Evolutionary conservation across 257 asterid genomes (phyloP), one percentile per base, ranked within the genome.

Genomic region (Echites panduratus): DNA sequence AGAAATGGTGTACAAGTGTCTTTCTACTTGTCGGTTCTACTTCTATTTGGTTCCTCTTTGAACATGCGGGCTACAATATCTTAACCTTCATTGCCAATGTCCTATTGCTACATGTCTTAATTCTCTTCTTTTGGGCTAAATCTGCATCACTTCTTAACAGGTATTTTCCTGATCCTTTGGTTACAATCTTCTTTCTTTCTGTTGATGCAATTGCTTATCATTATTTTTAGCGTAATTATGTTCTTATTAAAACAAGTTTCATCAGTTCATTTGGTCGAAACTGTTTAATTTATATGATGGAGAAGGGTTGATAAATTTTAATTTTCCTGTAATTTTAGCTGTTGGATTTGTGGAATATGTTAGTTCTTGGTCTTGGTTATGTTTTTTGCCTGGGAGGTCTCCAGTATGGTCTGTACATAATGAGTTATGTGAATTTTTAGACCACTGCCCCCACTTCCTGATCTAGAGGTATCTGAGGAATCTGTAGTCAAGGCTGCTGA

Each of bases 371-470:
- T 57, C 48, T 56, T 32, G 38, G 38, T 32, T 32, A 32, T 32
- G 38, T 32, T 66, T 61, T 50, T 69, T 58, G 24, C 10, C 52
- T 44, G 48, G 57, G 49, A 45, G 61, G 62, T 66, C 22, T 73
- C 61, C 72, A 65, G 8, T 41, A 38, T 58, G 29, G 32, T 24
- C 57, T 50, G 52, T 62, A 68, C 47, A 47, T 68, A 43, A 63
- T 71, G 5, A 77, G 32, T 64, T 78, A 48, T 78, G 38, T 76
- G 68, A 71, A 73, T 71, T 67, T 32, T 58, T 74, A 94, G 99
- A 81, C 98, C 99, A 68, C 81, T 91, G 76, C 99, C 99, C n/a
- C 99, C 99, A 29, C 89, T 94, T 68, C 99, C 98, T 65, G 87
- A 82, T 81, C 85, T 94, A 79, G 94, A 85, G 79, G 76, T 94